Evolutionary conservation across 805 yeast species (phyloP), one percentile per base, ranked within the genome.

Genomic region (Diddensiella transvaalensis): DNA sequence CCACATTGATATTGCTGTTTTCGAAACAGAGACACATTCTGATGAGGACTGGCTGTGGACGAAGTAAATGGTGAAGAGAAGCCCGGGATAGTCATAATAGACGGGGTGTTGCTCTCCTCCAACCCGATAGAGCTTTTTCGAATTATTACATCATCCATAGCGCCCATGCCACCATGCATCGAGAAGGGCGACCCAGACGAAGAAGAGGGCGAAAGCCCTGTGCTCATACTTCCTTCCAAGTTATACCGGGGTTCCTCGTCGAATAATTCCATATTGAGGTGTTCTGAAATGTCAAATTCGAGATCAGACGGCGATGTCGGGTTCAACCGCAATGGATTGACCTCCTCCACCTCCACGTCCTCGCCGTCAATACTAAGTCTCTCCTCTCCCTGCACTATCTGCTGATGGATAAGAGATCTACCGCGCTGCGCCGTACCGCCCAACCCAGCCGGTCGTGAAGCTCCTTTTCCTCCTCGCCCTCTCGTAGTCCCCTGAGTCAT

Each of bases 211-310:
- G 38, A 35, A 35, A 17, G 8, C 15, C 38, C 38, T 8, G 38
- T 17, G 15, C 21, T 35, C 32, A 29, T 13, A 29, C 32, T 29
- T 29, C 11, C 13, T 10, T 29, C 32, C 13, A 13, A 10, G 17
- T 35, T 18, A 35, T 35, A 10, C 21, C 24, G 22, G 35, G 36
- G 32, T 17, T 39, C 41, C 17, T 46, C 48, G n/a, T 49, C 54
- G 32, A 56, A 48, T 50, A 58, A 48, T 38, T 50, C 60, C 55
- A 57, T 49, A 49, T 50, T 51, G 24, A 58, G 46, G 30, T 58
- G 60, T 42, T 58, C 58, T 13, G 53, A 42, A 13, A 58, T 24
- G 44, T 57, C 62, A 48, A 48, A 57, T 17, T 50, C 48, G 18
- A 46, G 51, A 17, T 26, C 41, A 24, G 29, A 26, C 32, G 32